These are phyloP conservation scores for Benincasa hispida DNA, from an alignment of 306 rosid species.

Conservation along the genomic window DNA sequence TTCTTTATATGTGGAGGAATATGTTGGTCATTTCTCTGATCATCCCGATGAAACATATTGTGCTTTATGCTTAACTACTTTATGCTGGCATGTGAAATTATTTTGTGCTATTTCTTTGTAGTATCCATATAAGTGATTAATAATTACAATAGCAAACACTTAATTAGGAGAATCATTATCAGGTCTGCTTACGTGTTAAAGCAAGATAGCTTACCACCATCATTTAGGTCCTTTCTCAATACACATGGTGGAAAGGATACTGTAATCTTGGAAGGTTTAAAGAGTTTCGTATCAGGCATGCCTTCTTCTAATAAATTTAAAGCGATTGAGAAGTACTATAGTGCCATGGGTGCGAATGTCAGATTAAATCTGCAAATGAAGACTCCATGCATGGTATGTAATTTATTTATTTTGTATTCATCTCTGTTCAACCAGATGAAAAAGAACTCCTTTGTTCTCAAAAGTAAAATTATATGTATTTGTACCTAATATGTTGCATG, in stretches of 20 bases:
- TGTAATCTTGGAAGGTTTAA: slow-evolving; percentile 57
- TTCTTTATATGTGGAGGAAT: not conserved
- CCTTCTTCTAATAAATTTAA: slow-evolving; percentile 48
- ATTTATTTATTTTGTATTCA: not conserved
- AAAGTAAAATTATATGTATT: not conserved
- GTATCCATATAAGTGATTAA: not conserved
- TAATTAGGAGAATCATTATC: slow-evolving; percentile 15
- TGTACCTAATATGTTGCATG: not conserved
- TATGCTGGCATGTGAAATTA: not conserved
- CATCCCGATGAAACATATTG: not conserved
- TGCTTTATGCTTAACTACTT: not conserved
- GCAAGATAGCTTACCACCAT: slow-evolving; percentile 89
- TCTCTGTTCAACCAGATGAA: not conserved
- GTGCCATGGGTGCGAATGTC: slow-evolving; percentile 35
- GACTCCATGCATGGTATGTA: slow-evolving; percentile 84
- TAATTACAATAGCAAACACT: not conserved
- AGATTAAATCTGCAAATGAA: slow-evolving; percentile 62
- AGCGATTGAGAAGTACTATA: slow-evolving; percentile 55
- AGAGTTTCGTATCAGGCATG: slow-evolving; percentile 58
- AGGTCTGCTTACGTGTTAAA: slow-evolving; percentile 92
- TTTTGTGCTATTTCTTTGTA: not conserved
- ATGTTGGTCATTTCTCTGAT: not conserved
- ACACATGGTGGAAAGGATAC: slow-evolving; percentile 88
- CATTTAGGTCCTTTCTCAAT: slow-evolving; percentile 89
- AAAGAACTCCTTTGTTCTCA: not conserved